These are phyloP conservation scores for Aspergillus aculeatus DNA, from an alignment of 2,329 filamentous ascomycete genomes.

Conservation along the genomic window DNA sequence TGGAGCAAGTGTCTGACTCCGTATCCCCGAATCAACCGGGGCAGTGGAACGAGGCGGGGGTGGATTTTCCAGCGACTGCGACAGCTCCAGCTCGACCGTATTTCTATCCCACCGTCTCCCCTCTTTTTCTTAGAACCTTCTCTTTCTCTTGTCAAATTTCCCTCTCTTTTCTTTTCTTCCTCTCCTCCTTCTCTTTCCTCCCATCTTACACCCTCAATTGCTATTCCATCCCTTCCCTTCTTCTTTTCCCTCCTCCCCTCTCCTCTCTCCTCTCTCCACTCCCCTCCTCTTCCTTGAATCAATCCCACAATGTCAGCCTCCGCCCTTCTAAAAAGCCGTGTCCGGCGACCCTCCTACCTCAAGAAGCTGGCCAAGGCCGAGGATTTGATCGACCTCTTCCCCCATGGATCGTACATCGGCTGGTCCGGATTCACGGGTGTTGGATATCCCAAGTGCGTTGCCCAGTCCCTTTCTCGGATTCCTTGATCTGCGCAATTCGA, in stretches of 20 bases:
- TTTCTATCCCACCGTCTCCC: slow-evolving; percentile 14
- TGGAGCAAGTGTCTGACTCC: neutral
- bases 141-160: slow-evolving; percentile 1
- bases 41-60: slow-evolving; percentile 14
- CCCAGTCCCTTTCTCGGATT: neutral
- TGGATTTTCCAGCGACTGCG: too few species aligned
- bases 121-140: too few species aligned
- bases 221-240: slow-evolving; percentile 5
- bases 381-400: slow-evolving; percentile 77
- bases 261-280: slow-evolving; percentile 11
- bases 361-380: slow-evolving; percentile 77
- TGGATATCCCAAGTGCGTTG: slow-evolving; percentile 78
- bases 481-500: neutral
- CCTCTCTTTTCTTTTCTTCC: neutral
- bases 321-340: slow-evolving; percentile 71
- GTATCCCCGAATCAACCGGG: slow-evolving; percentile 4
- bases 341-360: slow-evolving; percentile 73
- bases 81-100: slow-evolving; percentile 7
- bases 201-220: slow-evolving; percentile 8
- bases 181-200: neutral
- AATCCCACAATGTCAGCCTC: slow-evolving; percentile 56
- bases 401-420: slow-evolving; percentile 80
- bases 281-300: slow-evolving; percentile 7
- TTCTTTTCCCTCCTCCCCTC: slow-evolving; percentile 15
- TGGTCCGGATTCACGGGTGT: slow-evolving; percentile 92